Percentiles rank a stretch among this genome's conserved stretches.
Conservation (phyloP, 2,329 filamentous ascomycete genomes). For the Aspergillus proliferans region DNA sequence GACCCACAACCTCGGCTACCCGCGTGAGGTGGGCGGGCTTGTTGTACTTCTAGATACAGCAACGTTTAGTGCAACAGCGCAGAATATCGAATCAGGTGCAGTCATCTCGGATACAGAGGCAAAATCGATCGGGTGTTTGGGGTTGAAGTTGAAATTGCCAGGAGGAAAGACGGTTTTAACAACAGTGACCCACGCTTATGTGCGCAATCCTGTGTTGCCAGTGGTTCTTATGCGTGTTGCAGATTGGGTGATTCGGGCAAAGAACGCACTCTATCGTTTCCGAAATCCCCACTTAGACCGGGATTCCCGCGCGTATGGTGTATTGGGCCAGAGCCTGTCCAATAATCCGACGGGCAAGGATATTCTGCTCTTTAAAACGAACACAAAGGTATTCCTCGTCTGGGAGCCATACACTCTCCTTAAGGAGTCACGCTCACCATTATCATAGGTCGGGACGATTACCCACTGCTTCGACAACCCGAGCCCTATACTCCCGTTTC, state of each 20-base stretch:
- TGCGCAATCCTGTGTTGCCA: background rate
- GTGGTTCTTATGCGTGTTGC: background rate
- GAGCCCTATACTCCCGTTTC: constrained; percentile 3
- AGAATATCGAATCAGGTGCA: too few relatives aligned
- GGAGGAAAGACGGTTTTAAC: constrained; percentile 4
- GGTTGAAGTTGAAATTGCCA: constrained; percentile 3
- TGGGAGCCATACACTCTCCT: background rate
- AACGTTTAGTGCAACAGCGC: too few relatives aligned
- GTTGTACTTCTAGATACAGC: too few relatives aligned
- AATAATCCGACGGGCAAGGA: constrained; percentile 5
- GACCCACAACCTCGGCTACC: too few relatives aligned
- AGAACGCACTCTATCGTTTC: constrained; percentile 1
- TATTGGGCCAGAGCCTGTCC: background rate
- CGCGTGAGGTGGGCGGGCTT: too few relatives aligned
- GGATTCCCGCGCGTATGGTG: background rate
- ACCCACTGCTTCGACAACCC: constrained; percentile 4
- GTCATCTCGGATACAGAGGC: too few relatives aligned
- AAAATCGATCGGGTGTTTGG: constrained; percentile 16
- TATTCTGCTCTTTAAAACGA: constrained; percentile 2
- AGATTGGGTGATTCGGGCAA: background rate
- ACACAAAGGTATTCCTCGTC: constrained; percentile 2
- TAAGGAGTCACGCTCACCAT: background rate
- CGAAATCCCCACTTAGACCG: background rate
- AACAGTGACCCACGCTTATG: constrained; percentile 7
- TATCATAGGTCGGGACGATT: constrained; percentile 5